A percentile compares a stretch with the other conserved stretches of the same genome.
Conservation (phyloP, 495 filamentous ascomycete genomes). For the Aspergillus steynii region DNA sequence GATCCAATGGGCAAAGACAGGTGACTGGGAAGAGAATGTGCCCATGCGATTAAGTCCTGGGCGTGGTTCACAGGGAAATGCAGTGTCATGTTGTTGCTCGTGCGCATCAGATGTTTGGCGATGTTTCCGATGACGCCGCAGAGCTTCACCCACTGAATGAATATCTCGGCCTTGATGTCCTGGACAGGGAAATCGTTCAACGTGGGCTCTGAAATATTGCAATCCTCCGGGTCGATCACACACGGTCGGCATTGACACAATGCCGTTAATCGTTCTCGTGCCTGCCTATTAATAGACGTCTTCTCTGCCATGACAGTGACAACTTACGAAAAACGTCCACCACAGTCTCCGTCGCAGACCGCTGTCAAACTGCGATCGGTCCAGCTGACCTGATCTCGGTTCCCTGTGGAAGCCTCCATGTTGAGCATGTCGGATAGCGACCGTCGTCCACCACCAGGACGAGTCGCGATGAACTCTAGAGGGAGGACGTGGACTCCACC, state of each 20-base stretch:
- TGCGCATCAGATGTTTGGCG: conserved; percentile 32
- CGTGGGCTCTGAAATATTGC: conserved; percentile 30
- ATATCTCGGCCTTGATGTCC: conserved; percentile 31
- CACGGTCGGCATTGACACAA: conserved; percentile 37
- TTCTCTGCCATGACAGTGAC: too few species aligned
- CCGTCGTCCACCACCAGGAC: conserved; percentile 42
- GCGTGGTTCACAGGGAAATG: conserved; percentile 26
- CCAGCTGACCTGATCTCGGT: conserved; percentile 12
- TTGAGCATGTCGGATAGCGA: conserved; percentile 37
- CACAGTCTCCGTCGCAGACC: conserved; percentile 35
- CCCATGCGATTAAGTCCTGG: conserved; percentile 34
- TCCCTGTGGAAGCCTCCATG: conserved; percentile 37
- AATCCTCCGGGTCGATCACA: conserved; percentile 37
- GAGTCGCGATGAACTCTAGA: conserved; percentile 35
- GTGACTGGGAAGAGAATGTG: conserved; percentile 28
- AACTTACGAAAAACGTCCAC: conserved; percentile 35
- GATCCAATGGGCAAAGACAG: conserved; percentile 32
- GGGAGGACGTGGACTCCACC: conserved; percentile 38
- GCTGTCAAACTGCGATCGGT: conserved; percentile 21
- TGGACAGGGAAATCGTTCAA: conserved; percentile 30
- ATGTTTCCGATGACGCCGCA: conserved; percentile 35
- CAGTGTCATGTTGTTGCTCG: conserved; percentile 3
- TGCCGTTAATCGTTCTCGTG: conserved; percentile 37
- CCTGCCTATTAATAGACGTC: neutral
- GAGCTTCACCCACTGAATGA: conserved; percentile 35